Evolutionary conservation across 176 grass and related monocot genomes (phyloP), one percentile per base, ranked within the genome.

Genomic region (Saccharum spontaneum): DNA sequence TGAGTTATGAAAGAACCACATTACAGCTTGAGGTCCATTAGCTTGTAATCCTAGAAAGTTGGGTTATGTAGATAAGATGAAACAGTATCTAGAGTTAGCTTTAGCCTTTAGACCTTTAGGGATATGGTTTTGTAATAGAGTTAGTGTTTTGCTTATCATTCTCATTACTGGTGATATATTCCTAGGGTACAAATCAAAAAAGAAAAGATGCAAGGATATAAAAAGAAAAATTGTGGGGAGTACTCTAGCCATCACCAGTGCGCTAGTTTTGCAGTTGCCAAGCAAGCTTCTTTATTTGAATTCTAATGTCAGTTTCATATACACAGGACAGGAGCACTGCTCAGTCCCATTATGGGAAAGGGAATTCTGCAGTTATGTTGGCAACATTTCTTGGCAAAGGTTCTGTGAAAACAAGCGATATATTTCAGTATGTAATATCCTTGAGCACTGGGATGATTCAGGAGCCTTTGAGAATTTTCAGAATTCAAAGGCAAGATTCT

Each of bases 331-430:
- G 17, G 24, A 50, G 7, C 5, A 84, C 9, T 77, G 24, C 59
- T 66, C 69, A 46, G 73, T 88, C 63, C 63, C 63, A 66, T 69
- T 93, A 72, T 93, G 91, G 88, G 85, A 93, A 81, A 90, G 79
- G 73, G 88, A 90, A 40, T 93, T 93, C 23, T 93, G 88, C 85
- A 83, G 16, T 70, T 73, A 82, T 55, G 78, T 93, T 69, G 87
- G 91, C 1, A 45, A 43, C 31, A 93, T 93, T 82, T 84, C 91
- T 22, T 93, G 88, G 91, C 68, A 83, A 38, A 90, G 68, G 59
- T 86, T 93, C 61, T 88, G 73, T 2, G 73, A 93, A 63, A 90
- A 80, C 68, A 93, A 93, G 60, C 48, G 57, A 74, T 90, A 79
- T 83, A 74, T 64, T 60, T 31, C 28, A 43, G 26, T 82, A 63